Conservation (phyloP, 2,329 filamentous ascomycete genomes). For the Stachybotrys elegans region DNA sequence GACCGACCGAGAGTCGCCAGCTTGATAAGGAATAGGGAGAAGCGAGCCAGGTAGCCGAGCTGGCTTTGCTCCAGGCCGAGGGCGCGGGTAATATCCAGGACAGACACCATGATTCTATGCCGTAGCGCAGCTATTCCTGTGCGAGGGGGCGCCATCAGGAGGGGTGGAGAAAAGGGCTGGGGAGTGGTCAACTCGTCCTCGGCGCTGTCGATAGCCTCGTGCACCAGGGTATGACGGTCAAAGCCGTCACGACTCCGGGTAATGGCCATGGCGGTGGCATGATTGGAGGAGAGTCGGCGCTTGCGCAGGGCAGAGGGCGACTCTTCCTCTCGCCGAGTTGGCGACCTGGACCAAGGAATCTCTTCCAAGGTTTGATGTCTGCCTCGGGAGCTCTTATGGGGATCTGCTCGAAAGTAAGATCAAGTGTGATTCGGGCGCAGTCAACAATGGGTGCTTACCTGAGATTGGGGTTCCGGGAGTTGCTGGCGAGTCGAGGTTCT, state of each 20-base stretch:
- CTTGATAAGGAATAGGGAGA: constrained; percentile 65
- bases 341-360: neutral
- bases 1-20: constrained; percentile 58
- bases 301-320: constrained; percentile 10
- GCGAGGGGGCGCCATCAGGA: constrained; percentile 46
- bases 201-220: neutral
- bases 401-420: constrained; percentile 22
- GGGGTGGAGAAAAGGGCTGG: constrained; percentile 28
- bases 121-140: constrained; percentile 26
- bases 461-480: constrained; percentile 43
- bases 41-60: constrained; percentile 36
- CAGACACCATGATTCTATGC: constrained; percentile 27
- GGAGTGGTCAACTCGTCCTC: constrained; percentile 11
- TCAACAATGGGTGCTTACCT: constrained; percentile 24
- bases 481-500: constrained; percentile 51
- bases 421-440: constrained; percentile 18
- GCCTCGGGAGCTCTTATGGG: constrained; percentile 19
- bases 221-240: constrained; percentile 12
- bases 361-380: neutral
- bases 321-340: neutral
- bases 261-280: constrained; percentile 29
- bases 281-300: constrained; percentile 9
- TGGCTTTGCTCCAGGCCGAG: constrained; percentile 23
- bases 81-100: constrained; percentile 22
- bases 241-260: constrained; percentile 36